Evolutionary conservation across 2,329 filamentous ascomycete genomes (phyloP), one percentile per base, ranked within the genome.

Genomic region (Sordariomycetes sp.): DNA sequence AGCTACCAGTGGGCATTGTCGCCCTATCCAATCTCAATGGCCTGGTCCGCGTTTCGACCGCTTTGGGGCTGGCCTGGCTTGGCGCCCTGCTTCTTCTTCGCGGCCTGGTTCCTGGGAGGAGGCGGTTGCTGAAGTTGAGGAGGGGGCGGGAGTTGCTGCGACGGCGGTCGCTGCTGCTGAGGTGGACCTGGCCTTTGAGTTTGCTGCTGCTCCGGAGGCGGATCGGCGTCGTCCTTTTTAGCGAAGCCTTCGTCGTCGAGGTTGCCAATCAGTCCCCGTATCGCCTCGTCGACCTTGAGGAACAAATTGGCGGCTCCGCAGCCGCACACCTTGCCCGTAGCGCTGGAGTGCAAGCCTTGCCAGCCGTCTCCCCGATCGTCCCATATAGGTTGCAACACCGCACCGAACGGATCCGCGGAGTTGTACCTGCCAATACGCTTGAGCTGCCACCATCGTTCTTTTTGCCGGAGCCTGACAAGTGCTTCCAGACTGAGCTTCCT

Each of bases 361-460:
- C 70, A 74, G 15, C 57, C 58, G 3, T 55, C 43, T 9, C 65
- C 68, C 31, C 50, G 56, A 11, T 53, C 48, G 3, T 53, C 39
- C 33, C 33, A 38, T 2, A 38, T 26, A 9, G 34, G 25, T 26
- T 36, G 21, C 21, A 41, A 24, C 10, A 33, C 39, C n/a, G 23
- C n/a, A 19, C 18, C 27, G 28, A 41, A 41, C 14, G 17, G 12
- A 24, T 41, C 39, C 14, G 14, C 23, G 8, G 30, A 21, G 15
- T 26, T 20, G 23, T 16, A 6, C 8, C 15, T n/a, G 24, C 27
- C 26, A 17, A 9, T n/a, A 27, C 64, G 63, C 41, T 54, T 57
- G 4, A 75, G 50, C 37, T 68, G 63, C 72, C 72, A 79, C 57
- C 63, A 66, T 4, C 61, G 48, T 29, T 63, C 57, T 17, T 66